Evolutionary conservation across 2,329 filamentous ascomycete species (phyloP).

Genomic region (Verticillium tricorpus): DNA sequence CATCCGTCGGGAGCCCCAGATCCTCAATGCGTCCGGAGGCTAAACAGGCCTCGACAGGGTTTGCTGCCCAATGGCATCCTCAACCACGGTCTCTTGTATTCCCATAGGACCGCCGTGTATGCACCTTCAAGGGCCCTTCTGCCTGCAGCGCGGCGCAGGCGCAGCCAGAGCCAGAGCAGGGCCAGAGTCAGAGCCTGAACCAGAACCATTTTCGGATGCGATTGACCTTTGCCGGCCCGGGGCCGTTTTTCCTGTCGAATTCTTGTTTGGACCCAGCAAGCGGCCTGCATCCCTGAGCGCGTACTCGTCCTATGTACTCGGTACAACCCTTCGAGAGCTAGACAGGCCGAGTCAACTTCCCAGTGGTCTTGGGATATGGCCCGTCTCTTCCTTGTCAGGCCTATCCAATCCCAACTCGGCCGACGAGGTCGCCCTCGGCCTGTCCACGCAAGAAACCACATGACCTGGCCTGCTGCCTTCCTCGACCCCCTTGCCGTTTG

Average conservation of each 20-base stretch:
- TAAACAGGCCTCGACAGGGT: constrained; percentile 17
- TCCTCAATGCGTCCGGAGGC: constrained; percentile 9
- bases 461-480: constrained; percentile 19
- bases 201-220: constrained; percentile 1
- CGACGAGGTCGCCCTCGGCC: constrained; percentile 9
- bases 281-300: not conserved
- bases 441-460: constrained; percentile 16
- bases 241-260: not conserved
- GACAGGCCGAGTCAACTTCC: constrained; percentile 16
- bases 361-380: constrained; percentile 11
- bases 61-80: constrained; percentile 29
- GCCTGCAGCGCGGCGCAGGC: constrained; percentile 41
- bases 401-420: constrained; percentile 13
- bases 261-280: not conserved
- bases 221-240: constrained; percentile 1
- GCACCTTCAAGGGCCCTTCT: constrained; percentile 22
- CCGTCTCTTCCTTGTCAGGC: constrained; percentile 17
- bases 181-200: constrained; percentile 9
- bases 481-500: not conserved
- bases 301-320: constrained; percentile 3
- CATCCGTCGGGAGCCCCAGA: constrained; percentile 7
- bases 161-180: constrained; percentile 13
- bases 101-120: constrained; percentile 26
- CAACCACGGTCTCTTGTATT: constrained; percentile 9
- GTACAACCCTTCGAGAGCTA: not conserved